Evolutionary conservation across 1,284 basidiomycete species (phyloP), one percentile per base, ranked within the genome.

Genomic region (Meira nashicola): DNA sequence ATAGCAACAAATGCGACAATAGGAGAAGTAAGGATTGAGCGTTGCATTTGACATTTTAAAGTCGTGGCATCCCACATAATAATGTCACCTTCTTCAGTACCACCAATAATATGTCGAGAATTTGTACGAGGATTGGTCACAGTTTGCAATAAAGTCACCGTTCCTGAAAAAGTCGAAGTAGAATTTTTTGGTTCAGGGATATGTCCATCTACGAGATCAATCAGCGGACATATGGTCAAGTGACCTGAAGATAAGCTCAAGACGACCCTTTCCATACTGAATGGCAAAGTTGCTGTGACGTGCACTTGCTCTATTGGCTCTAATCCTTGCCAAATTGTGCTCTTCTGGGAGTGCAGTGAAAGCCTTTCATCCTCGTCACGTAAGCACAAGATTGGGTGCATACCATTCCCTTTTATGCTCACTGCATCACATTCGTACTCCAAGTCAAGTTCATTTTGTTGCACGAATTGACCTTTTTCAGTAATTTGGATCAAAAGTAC

Each of bases 21-120:
- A 17, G 50, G 50, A 41, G 21, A 39, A 12, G 46, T 44, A n/a
- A 59, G 21, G 11, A 58, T 17, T 23, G 28, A 57, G 23, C 21
- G 25, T n/a, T 40, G 40, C 10, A 37, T 14, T 40, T 37, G 55
- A 6, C 33, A 43, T 15, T 58, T 37, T 12, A 59, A 47, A 14
- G 56, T 33, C 5, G 40, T 54, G 5, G 53, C 55, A 39, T 60
- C 59, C 53, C 53, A 60, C 25, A 76, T 58, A 2, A 60, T 65
- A 14, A 76, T 28, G 21, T 73, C 71, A 28, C 74, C 74, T 37
- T 66, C 60, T 15, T 59, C 39, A 2, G 70, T 70, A 14, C 62
- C 68, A 11, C 67, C 70, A 2, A 72, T 39, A 58, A 72, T 63
- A 40, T 63, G 60, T 17, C 62, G 60, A 8, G 55, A 55, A 14